Percentiles rank a stretch among this genome's conserved stretches.
These are phyloP conservation scores for Pestalotiopsis fici DNA, from an alignment of 2,329 filamentous ascomycete species.

Conservation along the genomic window DNA sequence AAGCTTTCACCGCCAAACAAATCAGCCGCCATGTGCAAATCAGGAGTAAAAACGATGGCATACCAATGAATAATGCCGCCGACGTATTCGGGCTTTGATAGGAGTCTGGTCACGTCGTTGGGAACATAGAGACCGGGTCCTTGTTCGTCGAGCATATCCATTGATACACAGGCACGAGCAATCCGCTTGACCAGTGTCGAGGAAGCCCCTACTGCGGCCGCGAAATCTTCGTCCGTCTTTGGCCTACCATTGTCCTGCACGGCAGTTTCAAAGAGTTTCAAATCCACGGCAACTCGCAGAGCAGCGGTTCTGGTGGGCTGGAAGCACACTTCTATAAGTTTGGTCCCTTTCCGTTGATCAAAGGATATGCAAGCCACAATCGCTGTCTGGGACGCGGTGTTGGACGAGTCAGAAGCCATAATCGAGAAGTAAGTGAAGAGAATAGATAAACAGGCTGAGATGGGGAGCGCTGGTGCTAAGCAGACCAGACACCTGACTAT, in stretches of 20 bases:
- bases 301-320: conserved; percentile 18
- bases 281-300: conserved; percentile 17
- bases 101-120: conserved; percentile 13
- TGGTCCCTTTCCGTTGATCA: neutral
- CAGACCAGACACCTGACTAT: neutral
- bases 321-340: neutral
- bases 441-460: neutral
- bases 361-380: neutral
- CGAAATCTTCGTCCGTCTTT: conserved; percentile 15
- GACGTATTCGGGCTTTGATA: conserved; percentile 13
- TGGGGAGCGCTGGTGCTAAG: neutral
- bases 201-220: conserved; percentile 15
- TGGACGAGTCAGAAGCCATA: neutral
- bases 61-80: conserved; percentile 15
- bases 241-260: conserved; percentile 11
- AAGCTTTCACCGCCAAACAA: conserved; percentile 3
- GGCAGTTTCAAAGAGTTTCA: conserved; percentile 18
- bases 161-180: conserved; percentile 15
- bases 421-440: neutral
- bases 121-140: conserved; percentile 15
- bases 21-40: neutral
- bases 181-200: conserved; percentile 17
- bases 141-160: conserved; percentile 19
- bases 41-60: neutral
- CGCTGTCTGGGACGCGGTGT: neutral